These are phyloP conservation scores for Plasmodium cynomolgi DNA, from an alignment of 169 alveolate species.

Conservation along the genomic window DNA sequence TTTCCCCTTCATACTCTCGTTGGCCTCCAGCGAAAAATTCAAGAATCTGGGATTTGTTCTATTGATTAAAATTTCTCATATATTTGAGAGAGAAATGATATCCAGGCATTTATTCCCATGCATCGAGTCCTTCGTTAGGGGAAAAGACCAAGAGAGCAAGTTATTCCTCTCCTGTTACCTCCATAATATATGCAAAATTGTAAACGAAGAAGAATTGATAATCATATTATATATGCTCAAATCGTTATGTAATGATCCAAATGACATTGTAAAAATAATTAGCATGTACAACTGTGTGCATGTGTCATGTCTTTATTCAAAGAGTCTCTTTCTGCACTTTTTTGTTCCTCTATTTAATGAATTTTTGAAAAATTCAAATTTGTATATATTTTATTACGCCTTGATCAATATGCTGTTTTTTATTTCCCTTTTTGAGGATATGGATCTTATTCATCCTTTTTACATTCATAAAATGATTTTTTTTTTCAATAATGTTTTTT, in stretches of 20 bases:
- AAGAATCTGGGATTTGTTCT: constrained; percentile 36
- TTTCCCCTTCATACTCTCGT: constrained; percentile 47
- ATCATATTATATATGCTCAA: neutral
- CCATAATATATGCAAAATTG: constrained; percentile 45
- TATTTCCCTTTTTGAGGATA: constrained; percentile 50
- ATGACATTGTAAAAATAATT: constrained; percentile 55
- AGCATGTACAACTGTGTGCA: constrained; percentile 64
- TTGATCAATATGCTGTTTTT: constrained; percentile 35
- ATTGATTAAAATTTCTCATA: constrained; percentile 28
- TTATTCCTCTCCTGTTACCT: constrained; percentile 37
- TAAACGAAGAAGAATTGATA: constrained; percentile 23
- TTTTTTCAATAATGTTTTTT: constrained; percentile 60
- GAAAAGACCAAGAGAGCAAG: constrained; percentile 7
- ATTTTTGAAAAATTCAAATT: constrained; percentile 38
- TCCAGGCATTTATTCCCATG: constrained; percentile 26
- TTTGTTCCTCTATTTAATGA: constrained; percentile 49
- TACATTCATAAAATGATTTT: constrained; percentile 65
- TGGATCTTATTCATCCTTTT: constrained; percentile 62
- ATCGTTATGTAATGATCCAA: constrained; percentile 37
- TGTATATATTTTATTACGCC: constrained; percentile 51
- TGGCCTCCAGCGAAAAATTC: constrained; percentile 11
- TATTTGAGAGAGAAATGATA: constrained; percentile 40
- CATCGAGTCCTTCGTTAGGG: constrained; percentile 5
- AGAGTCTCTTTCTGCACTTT: constrained; percentile 12
- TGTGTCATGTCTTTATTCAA: constrained; percentile 37